Conservation (phyloP, 2,329 filamentous ascomycete species). For the Zarea fungicola region DNA sequence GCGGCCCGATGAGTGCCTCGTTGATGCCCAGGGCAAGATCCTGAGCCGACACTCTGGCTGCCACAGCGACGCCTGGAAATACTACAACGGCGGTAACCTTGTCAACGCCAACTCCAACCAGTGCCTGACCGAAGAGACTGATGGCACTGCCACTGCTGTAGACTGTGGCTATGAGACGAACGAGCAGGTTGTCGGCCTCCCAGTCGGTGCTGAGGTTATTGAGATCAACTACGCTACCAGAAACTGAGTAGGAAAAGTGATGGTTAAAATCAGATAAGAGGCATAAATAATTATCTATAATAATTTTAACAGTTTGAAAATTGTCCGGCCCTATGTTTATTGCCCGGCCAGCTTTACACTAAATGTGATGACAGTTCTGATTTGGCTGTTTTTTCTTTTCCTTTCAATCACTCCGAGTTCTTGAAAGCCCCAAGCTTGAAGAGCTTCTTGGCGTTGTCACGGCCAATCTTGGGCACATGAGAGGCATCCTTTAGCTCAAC, state of each 20-base stretch:
- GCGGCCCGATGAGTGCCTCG: slow-evolving; percentile 27
- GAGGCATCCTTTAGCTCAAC: slow-evolving; percentile 26
- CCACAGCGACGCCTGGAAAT: slow-evolving; percentile 35
- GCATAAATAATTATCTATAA: background rate
- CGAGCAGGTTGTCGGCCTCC: slow-evolving; percentile 41
- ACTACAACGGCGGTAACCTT: slow-evolving; percentile 39
- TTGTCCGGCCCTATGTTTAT: too few relatives aligned
- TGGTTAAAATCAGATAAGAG: background rate
- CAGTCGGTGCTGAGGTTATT: slow-evolving; percentile 29
- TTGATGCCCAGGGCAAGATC: slow-evolving; percentile 18
- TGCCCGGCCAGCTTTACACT: too few relatives aligned
- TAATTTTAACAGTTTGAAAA: background rate
- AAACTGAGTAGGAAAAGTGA: background rate
- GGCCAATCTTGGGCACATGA: slow-evolving; percentile 35
- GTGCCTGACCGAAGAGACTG: slow-evolving; percentile 35
- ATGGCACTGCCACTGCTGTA: slow-evolving; percentile 21
- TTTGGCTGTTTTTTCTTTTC: too few relatives aligned
- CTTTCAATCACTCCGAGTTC: slow-evolving; percentile 26
- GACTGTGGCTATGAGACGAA: slow-evolving; percentile 34
- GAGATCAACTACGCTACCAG: slow-evolving; percentile 5
- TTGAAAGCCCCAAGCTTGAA: slow-evolving; percentile 34
- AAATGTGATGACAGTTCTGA: too few relatives aligned
- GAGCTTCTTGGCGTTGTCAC: slow-evolving; percentile 38
- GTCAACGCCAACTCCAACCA: slow-evolving; percentile 25
- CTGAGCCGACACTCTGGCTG: slow-evolving; percentile 15